phyloP scores from a whole-genome alignment of 2,329 filamentous ascomycete species.

The Periconia macrospinosa region DNA sequence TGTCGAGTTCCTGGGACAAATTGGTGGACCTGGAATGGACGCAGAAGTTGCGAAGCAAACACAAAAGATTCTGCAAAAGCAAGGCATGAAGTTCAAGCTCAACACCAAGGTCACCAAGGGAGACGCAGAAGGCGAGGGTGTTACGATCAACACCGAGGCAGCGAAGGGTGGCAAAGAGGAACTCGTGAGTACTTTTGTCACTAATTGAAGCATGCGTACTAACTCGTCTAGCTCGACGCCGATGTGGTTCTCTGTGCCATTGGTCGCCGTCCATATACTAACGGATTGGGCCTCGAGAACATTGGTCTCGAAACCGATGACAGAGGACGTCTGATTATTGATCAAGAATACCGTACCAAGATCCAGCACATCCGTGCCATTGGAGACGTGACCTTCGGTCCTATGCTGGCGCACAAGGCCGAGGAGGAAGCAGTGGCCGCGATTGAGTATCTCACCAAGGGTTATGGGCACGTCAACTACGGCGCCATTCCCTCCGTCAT shows the following conservation, averaged over 20 bases:
- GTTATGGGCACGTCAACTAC: conserved; percentile 98
- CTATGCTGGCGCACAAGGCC: conserved; percentile 99
- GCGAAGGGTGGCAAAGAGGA: conserved; percentile 97
- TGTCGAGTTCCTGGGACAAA: conserved; percentile 93
- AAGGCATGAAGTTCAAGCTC: conserved; percentile 98
- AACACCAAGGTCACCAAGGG: conserved; percentile 92
- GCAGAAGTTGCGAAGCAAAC: conserved; percentile 85
- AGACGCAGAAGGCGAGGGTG: conserved; percentile 73
- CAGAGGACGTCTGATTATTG: conserved; percentile 91
- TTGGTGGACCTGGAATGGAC: conserved; percentile 98
- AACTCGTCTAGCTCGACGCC: conserved; percentile 70
- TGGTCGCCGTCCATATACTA: conserved; percentile 91
- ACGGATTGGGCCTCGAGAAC: conserved; percentile 89
- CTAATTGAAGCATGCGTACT: conserved; percentile 7
- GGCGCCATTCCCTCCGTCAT: conserved; percentile 96
- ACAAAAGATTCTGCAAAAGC: conserved; percentile 92
- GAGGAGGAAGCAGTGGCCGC: conserved; percentile 96
- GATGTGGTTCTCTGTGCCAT: conserved; percentile 97
- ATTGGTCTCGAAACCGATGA: conserved; percentile 91
- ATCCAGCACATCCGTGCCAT: conserved; percentile 95
- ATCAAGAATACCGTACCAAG: conserved; percentile 98
- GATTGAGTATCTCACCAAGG: conserved; percentile 97
- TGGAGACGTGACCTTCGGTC: conserved; percentile 94
- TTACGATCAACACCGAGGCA: conserved; percentile 85
- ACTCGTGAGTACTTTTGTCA: conserved; percentile 62